These are phyloP conservation scores for Castanea crenata DNA, from an alignment of 306 rosid species.

Conservation along the genomic window DNA sequence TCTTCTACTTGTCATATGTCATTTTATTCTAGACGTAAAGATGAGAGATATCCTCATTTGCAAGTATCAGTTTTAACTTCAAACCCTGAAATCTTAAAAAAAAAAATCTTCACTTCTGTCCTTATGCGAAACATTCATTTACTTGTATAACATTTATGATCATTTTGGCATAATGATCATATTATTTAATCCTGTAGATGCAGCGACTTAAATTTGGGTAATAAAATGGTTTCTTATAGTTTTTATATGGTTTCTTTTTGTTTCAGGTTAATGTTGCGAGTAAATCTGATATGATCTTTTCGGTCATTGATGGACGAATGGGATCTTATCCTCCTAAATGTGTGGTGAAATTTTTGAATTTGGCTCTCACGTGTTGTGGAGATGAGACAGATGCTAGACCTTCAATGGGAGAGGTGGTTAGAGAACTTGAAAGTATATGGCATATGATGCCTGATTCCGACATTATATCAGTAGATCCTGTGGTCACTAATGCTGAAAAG, in stretches of 20 bases:
- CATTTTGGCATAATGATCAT: not conserved
- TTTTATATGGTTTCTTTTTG: not conserved
- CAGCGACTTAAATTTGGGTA: not conserved
- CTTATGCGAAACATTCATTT: too few relatives aligned
- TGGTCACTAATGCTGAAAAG: conserved; percentile 41
- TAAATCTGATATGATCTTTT: conserved; percentile 60
- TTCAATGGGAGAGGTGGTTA: conserved; percentile 76
- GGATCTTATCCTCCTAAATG: conserved; percentile 65
- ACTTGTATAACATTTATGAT: not conserved
- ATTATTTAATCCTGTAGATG: too few relatives aligned
- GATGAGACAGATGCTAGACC: conserved; percentile 83
- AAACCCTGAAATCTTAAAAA: too few relatives aligned
- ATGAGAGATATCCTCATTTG: too few relatives aligned
- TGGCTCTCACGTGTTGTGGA: conserved; percentile 75
- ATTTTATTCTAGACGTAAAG: not conserved
- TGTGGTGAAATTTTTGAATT: conserved; percentile 28
- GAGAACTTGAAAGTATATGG: conserved; percentile 80
- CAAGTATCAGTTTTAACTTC: too few relatives aligned
- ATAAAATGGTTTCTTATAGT: not conserved
- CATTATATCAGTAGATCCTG: conserved; percentile 27
- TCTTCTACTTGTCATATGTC: not conserved
- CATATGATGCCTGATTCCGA: conserved; percentile 64
- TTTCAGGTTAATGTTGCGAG: conserved; percentile 62
- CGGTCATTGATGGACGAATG: conserved; percentile 67
- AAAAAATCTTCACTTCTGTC: too few relatives aligned